These are phyloP conservation scores for Ogataea neopini DNA, from an alignment of 805 yeast genomes.

Conservation along the genomic window DNA sequence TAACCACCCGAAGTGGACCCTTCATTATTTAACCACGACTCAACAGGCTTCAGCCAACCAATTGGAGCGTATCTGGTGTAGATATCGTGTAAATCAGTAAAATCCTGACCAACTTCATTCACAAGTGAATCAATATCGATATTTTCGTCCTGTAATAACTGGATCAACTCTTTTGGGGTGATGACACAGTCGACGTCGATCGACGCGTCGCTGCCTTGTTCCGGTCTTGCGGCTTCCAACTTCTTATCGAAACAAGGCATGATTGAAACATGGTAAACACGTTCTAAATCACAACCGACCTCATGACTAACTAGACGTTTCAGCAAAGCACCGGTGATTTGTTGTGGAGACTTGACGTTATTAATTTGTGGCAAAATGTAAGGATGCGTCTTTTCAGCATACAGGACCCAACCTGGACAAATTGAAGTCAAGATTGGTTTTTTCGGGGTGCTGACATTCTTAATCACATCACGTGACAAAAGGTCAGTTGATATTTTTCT, in stretches of 20 bases:
- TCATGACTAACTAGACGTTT: constrained; percentile 51
- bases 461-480: constrained; percentile 43
- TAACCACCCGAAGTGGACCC: constrained; percentile 94
- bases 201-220: constrained; percentile 51
- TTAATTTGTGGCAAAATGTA: constrained; percentile 71
- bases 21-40: constrained; percentile 69
- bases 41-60: constrained; percentile 58
- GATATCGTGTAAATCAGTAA: constrained; percentile 15
- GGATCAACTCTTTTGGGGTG: constrained; percentile 84
- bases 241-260: constrained; percentile 99
- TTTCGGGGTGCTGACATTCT: constrained; percentile 10
- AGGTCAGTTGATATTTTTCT: constrained; percentile 60
- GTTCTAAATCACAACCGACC: constrained; percentile 23
- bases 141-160: constrained; percentile 59
- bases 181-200: constrained; percentile 91
- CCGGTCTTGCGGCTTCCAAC: constrained; percentile 88
- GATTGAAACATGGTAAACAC: constrained; percentile 76
- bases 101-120: constrained; percentile 16
- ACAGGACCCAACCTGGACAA: constrained; percentile 96
- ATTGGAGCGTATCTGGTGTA: constrained; percentile 48
- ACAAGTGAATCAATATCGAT: constrained; percentile 37
- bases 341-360: constrained; percentile 86
- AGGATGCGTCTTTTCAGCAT: constrained; percentile 95
- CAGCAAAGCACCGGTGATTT: constrained; percentile 79
- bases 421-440: constrained; percentile 67